Base-by-base conservation (phyloP, 139 green algal genomes). In the Deuterostichococcus epilithicus region DNA sequence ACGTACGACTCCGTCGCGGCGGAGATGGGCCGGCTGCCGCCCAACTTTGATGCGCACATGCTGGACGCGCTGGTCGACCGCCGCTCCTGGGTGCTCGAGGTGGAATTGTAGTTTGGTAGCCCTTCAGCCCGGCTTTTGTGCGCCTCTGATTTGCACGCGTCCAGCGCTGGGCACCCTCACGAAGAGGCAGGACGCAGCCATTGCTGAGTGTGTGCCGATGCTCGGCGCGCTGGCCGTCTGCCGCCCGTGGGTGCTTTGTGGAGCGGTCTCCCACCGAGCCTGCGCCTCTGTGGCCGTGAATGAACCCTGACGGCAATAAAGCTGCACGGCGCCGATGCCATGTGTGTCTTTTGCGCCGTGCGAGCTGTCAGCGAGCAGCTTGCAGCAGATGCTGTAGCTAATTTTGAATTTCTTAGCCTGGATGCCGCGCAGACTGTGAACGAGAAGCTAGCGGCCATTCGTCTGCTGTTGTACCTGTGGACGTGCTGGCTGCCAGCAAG, bases 51-150 rank as follows among this genome's bases (percentile, higher is more conserved):
- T 10, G 52, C 70, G 1, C 32, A 26, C 18, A 69, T 80, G 30
- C 72, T 90, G 59, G 84, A 89, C 34, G n/a, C 47, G 0, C 66
- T 87, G 25, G 86, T 84, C 15, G 86, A 90, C 45, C 69, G 68
- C 0, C 74, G 84, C 30, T 81, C 83, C 0, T 44, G 18, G 3
- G 81, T 83, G 10, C 70, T 90, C 28, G 86, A 90, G 81, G 80
- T 87, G 28, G 68, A 8, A 25, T 1, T 32, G 2, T 4, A 32
- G 1, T 39, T 76, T 15, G 20, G 34, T 30, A 35, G 26, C n/a
- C 28, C 18, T 28, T 13, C 34, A 32, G 22, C 63, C 10, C 13
- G 8, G 42, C 42, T 52, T 8, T 52, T 52, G 42, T 13, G 13
- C 10, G 13, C 42, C 8, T 52, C 13, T 52, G 42, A 52, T 52